phyloP scores from a whole-genome alignment of 1,139 yeast species.

The Magnusiomyces ingens region DNA sequence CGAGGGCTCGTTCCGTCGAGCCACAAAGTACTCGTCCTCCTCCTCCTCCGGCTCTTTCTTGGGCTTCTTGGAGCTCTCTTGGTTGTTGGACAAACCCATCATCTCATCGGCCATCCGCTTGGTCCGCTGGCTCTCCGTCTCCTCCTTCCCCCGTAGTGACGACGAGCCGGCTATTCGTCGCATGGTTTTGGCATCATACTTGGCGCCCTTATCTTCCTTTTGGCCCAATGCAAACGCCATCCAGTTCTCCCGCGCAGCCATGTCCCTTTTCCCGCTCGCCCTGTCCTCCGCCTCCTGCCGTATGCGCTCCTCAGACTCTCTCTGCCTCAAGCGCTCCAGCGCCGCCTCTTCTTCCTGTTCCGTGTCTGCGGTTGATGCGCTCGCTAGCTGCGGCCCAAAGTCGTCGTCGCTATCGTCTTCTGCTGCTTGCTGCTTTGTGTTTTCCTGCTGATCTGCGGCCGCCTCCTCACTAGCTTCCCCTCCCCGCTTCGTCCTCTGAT shows the following conservation, averaged over 20 bases:
- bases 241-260: conserved; percentile 14
- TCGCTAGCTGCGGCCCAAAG: conserved; percentile 15
- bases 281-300: neutral
- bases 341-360: conserved; percentile 13
- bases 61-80: neutral
- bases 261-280: neutral
- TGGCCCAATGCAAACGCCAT: conserved; percentile 15
- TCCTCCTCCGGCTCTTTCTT: neutral
- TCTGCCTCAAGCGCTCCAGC: conserved; percentile 5
- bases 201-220: conserved; percentile 2
- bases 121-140: conserved; percentile 9
- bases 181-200: conserved; percentile 16
- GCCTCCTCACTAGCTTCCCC: neutral
- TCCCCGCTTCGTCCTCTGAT: conserved; percentile 1
- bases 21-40: conserved; percentile 4
- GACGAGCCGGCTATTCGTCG: conserved; percentile 11
- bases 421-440: neutral
- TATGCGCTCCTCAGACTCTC: conserved; percentile 3
- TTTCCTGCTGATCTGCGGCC: neutral
- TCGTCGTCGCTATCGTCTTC: conserved; percentile 7
- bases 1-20: conserved; percentile 7
- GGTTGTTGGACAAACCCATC: conserved; percentile 12
- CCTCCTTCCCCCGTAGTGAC: neutral
- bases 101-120: conserved; percentile 17
- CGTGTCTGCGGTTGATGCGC: neutral